These are phyloP conservation scores for Cucurbita moschata DNA, from an alignment of 306 rosid genomes.

Conservation along the genomic window DNA sequence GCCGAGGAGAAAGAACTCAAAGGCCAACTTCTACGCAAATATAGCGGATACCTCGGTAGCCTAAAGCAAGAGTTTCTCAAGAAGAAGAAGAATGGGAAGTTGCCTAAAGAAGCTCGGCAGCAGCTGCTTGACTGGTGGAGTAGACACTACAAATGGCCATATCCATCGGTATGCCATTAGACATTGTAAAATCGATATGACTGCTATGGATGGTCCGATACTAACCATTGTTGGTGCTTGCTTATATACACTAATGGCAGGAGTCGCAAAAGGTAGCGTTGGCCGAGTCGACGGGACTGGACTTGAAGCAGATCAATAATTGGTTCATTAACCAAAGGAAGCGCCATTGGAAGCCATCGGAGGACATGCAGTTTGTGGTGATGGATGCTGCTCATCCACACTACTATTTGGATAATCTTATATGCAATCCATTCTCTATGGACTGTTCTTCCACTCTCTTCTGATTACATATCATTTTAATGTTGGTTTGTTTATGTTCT, in stretches of 20 bases:
- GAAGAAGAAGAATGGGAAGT: conserved; percentile 39
- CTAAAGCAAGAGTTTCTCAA: conserved; percentile 35
- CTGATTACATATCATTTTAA: neutral
- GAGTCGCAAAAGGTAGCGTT: conserved; percentile 31
- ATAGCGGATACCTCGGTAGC: conserved; percentile 29
- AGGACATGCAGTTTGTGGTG: conserved; percentile 27
- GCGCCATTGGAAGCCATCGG: conserved; percentile 45
- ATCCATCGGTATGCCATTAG: conserved; percentile 16
- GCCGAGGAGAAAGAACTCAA: conserved; percentile 31
- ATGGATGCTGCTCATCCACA: conserved; percentile 25
- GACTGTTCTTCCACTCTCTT: conserved; percentile 26
- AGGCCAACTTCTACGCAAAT: conserved; percentile 29
- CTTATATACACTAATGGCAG: conserved; percentile 5
- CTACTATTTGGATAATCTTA: conserved; percentile 19
- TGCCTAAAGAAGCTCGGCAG: conserved; percentile 40
- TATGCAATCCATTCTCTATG: conserved; percentile 26
- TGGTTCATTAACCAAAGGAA: conserved; percentile 46
- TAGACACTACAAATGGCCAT: conserved; percentile 34
- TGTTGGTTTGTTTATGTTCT: neutral
- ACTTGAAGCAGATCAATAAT: conserved; percentile 38
- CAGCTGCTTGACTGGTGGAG: conserved; percentile 36
- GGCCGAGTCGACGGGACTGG: conserved; percentile 31
- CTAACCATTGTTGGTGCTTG: too few relatives aligned
- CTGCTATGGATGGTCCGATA: neutral
- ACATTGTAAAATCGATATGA: neutral